Base-by-base conservation (phyloP, 2,329 filamentous ascomycete genomes). In the Sporothrix sp. region DNA sequence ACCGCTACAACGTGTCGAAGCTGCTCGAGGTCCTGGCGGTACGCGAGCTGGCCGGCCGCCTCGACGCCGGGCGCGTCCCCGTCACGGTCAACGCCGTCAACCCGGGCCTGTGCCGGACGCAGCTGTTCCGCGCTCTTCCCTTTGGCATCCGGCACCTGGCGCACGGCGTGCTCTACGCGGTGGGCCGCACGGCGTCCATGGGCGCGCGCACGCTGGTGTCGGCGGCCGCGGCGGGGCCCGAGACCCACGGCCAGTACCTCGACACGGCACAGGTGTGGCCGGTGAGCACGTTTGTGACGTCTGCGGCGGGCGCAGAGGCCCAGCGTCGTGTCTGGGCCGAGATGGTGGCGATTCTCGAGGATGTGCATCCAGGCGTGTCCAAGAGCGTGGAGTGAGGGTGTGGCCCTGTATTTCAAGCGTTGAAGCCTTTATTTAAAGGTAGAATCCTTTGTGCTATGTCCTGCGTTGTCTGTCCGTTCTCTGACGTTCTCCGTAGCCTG, bases 241-340 rank as follows among this genome's bases (percentile, higher is more conserved):
- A 68, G 32, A 64, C 63, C 0, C 69, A 73, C 48, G 71, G 71
- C 4, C 57, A 61, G 32, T 73, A 68, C 54, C 62, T 74, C 54
- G 62, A 63, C 37, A 59, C 67, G 21, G 66, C 64, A 13, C 51
- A 54, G 23, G 51, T 66, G 16, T 51, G 48, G 9, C 52, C 56
- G n/a, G 59, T 60, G 2, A 66, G 63, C 43, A 32, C 49, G 0
- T 67, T 61, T 54, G 67, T 68, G 2, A 49, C 59, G 48, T 67
- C 69, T 5, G 59, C 65, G 5, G 63, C 70, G 30, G 72, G 71
- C 0, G 56, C 59, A 33, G 48, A 60, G 47, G 52, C 62, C 48
- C 68, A 68, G 52, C 57, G 59, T 40, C 66, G 60, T 52, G 59
- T 72, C 3, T 75, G 66, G 59, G 62, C 57, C 14, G 71, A 76